These are phyloP conservation scores for Pseudogymnoascus sp. DNA, from an alignment of 2,329 filamentous ascomycete genomes.

Conservation along the genomic window DNA sequence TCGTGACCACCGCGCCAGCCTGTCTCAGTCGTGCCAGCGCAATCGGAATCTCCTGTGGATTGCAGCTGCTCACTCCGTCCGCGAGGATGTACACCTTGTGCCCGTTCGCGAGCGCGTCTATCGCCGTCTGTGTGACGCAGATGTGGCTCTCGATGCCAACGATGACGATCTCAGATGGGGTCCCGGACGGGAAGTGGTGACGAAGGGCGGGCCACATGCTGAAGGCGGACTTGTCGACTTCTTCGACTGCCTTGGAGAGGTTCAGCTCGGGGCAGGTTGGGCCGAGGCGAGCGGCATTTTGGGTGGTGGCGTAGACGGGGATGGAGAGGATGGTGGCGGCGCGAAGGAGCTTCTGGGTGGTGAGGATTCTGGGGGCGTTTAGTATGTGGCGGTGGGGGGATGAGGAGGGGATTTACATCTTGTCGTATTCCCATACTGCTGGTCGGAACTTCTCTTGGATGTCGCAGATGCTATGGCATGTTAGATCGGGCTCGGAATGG, in stretches of 20 bases:
- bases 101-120: conserved; percentile 68
- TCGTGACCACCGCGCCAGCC: conserved; percentile 73
- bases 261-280: conserved; percentile 67
- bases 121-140: conserved; percentile 84
- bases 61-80: conserved; percentile 84
- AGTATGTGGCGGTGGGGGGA: conserved; percentile 7
- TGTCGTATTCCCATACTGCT: conserved; percentile 77
- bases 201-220: conserved; percentile 72
- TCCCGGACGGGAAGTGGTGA: conserved; percentile 27
- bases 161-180: conserved; percentile 57
- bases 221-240: conserved; percentile 83
- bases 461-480: conserved; percentile 67
- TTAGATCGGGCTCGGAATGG: neutral
- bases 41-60: conserved; percentile 69
- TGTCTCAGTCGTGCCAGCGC: conserved; percentile 68
- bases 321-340: conserved; percentile 59
- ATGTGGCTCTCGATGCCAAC: conserved; percentile 92
- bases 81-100: conserved; percentile 81
- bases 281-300: conserved; percentile 71
- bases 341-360: conserved; percentile 59
- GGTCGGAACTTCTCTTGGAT: conserved; percentile 86
- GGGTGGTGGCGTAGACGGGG: conserved; percentile 79
- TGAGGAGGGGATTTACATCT: conserved; percentile 48
- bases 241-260: conserved; percentile 42
- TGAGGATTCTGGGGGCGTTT: conserved; percentile 46